Percentiles rank a stretch among this genome's conserved stretches.
Conservation (phyloP, 495 filamentous ascomycete genomes). For the Hypoxylon intermedium region DNA sequence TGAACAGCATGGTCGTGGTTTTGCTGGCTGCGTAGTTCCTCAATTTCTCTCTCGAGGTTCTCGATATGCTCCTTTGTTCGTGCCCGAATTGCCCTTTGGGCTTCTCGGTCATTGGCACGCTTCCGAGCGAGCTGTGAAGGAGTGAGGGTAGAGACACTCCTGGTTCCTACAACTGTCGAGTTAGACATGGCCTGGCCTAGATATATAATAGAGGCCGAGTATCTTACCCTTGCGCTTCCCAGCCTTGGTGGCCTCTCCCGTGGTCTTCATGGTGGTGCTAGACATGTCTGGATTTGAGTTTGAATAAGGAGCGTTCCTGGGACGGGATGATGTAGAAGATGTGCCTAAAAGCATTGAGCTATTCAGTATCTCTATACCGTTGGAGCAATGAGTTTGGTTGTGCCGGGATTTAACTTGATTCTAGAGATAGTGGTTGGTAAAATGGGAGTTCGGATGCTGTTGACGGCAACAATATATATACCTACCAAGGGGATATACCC, state of each 20-base stretch:
- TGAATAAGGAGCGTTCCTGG: not conserved
- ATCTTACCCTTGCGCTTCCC: conserved; percentile 48
- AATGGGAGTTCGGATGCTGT: too few species aligned
- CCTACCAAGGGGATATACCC: too few species aligned
- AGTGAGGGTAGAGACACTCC: conserved; percentile 75
- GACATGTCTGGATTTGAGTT: conserved; percentile 10
- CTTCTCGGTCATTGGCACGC: conserved; percentile 87
- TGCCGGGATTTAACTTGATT: too few species aligned
- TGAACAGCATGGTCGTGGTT: conserved; percentile 47
- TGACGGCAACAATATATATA: too few species aligned
- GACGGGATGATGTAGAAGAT: not conserved
- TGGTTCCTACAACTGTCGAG: conserved; percentile 53
- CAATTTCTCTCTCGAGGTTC: conserved; percentile 71
- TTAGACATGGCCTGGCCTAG: not conserved
- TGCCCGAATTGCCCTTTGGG: conserved; percentile 83
- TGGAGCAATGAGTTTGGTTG: not conserved
- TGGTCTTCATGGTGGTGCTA: conserved; percentile 13
- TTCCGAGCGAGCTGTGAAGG: conserved; percentile 78
- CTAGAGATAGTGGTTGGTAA: too few species aligned
- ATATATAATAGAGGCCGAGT: not conserved
- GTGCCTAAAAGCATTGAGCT: too few species aligned
- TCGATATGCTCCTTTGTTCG: conserved; percentile 85
- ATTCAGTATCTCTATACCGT: too few species aligned
- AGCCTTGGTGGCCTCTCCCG: conserved; percentile 39
- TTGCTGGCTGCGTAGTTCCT: conserved; percentile 56